Evolutionary conservation across 1,139 yeast species (phyloP).

Genomic region (Pneumocystis carinii): DNA sequence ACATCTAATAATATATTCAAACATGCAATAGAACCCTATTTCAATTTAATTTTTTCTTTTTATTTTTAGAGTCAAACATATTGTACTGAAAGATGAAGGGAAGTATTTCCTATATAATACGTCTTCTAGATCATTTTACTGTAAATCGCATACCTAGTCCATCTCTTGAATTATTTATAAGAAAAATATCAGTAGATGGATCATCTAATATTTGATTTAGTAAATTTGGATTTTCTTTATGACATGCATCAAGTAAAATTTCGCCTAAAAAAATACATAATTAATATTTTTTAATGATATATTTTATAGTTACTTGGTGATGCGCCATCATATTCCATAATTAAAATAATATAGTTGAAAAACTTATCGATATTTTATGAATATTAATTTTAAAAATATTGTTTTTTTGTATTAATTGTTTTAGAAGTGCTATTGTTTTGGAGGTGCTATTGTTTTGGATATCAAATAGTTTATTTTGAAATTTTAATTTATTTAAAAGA

Average conservation of each 20-base stretch:
- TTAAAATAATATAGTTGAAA: neutral
- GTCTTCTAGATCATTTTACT: constrained; percentile 25
- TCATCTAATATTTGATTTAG: constrained; percentile 41
- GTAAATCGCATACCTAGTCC: neutral
- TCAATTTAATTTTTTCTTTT: constrained; percentile 22
- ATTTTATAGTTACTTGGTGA: neutral
- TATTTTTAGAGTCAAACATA: neutral
- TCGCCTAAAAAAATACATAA: constrained; percentile 2
- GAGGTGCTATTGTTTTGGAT: neutral
- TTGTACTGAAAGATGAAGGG: constrained; percentile 57
- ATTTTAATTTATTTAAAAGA: neutral
- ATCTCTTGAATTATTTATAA: constrained; percentile 35
- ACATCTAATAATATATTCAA: constrained; percentile 69
- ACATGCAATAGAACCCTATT: constrained; percentile 61
- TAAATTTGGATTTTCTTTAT: constrained; percentile 75
- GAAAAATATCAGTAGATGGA: constrained; percentile 39
- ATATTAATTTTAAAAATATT: neutral
- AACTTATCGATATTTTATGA: too few species aligned
- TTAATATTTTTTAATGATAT: neutral
- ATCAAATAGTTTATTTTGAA: neutral
- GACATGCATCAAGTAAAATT: constrained; percentile 55
- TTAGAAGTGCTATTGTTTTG: neutral
- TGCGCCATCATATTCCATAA: neutral
- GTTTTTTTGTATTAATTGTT: neutral
- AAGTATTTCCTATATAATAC: constrained; percentile 71